Conservation (phyloP, 805 yeast species). For the Sugiyamaella qingdaonensis region DNA sequence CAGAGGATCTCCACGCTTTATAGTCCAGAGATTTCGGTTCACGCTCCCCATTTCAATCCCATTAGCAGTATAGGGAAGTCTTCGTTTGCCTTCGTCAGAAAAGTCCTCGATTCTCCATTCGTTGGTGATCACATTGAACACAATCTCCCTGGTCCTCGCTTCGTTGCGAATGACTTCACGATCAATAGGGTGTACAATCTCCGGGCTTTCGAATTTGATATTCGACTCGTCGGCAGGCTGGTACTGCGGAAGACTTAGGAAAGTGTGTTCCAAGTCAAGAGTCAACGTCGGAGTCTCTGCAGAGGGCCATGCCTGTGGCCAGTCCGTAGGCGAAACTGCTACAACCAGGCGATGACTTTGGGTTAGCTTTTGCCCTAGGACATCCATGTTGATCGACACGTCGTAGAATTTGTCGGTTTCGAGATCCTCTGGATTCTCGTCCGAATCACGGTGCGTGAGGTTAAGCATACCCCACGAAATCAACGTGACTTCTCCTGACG, state of each 20-base stretch:
- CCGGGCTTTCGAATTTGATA: conserved; percentile 33
- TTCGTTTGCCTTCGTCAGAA: conserved; percentile 37
- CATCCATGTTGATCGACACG: conserved; percentile 35
- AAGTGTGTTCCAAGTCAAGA: conserved; percentile 30
- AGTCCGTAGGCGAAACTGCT: conserved; percentile 43
- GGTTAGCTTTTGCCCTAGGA: conserved; percentile 36
- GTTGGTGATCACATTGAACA: conserved; percentile 35
- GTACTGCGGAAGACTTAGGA: conserved; percentile 31
- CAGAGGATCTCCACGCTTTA: conserved; percentile 38
- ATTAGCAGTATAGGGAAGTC: conserved; percentile 26
- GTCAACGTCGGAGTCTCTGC: conserved; percentile 39
- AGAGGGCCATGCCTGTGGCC: conserved; percentile 48
- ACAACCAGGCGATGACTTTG: conserved; percentile 40
- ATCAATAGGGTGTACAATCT: conserved; percentile 31
- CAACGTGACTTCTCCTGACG: conserved; percentile 37
- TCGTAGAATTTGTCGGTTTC: conserved; percentile 34
- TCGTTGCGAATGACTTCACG: conserved; percentile 29
- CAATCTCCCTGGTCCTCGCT: conserved; percentile 24
- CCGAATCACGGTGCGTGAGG: conserved; percentile 39
- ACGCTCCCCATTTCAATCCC: conserved; percentile 41
- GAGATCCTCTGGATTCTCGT: conserved; percentile 40
- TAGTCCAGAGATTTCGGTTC: conserved; percentile 39
- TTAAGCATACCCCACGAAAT: conserved; percentile 47
- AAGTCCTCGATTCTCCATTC: conserved; percentile 35
- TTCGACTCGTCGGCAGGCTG: conserved; percentile 17